These are phyloP conservation scores for Spathaspora boniae DNA, from an alignment of 805 yeast genomes.

Conservation along the genomic window DNA sequence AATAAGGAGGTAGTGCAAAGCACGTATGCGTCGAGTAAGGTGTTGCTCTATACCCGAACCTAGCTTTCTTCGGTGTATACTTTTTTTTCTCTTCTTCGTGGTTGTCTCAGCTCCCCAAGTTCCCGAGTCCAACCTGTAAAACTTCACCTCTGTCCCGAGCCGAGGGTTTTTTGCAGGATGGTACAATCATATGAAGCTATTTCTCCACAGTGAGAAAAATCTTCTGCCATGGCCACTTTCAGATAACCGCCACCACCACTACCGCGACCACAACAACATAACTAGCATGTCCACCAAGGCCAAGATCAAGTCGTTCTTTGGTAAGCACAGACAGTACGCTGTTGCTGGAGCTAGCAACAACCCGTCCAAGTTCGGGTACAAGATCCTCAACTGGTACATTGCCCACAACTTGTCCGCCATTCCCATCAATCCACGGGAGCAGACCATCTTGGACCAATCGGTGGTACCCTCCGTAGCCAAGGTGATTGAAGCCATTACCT, in stretches of 20 bases:
- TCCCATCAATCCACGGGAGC: conserved; percentile 62
- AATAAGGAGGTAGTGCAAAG: neutral
- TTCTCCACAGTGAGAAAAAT: neutral
- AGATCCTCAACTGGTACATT: conserved; percentile 66
- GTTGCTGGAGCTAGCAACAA: conserved; percentile 73
- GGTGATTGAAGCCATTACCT: conserved; percentile 21
- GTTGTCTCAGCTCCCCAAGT: too few species aligned
- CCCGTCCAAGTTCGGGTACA: conserved; percentile 64
- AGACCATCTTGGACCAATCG: conserved; percentile 42
- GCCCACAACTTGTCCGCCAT: conserved; percentile 53
- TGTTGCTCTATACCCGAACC: too few species aligned
- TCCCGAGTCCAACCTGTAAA: too few species aligned
- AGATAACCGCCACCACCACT: neutral
- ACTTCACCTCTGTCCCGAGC: neutral
- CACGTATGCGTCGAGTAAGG: too few species aligned
- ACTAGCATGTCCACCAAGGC: conserved; percentile 36
- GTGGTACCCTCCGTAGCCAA: conserved; percentile 32
- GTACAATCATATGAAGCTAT: conserved; percentile 1
- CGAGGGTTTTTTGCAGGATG: neutral
- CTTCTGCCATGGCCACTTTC: neutral
- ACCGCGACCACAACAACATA: neutral
- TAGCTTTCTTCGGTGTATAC: too few species aligned
- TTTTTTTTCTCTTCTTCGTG: too few species aligned
- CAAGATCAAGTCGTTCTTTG: conserved; percentile 45
- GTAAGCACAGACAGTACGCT: conserved; percentile 50